Percentiles rank a stretch among this genome's conserved stretches.
These are phyloP conservation scores for Colletotrichum liriopes DNA, from an alignment of 2,329 filamentous ascomycete genomes.

Conservation along the genomic window DNA sequence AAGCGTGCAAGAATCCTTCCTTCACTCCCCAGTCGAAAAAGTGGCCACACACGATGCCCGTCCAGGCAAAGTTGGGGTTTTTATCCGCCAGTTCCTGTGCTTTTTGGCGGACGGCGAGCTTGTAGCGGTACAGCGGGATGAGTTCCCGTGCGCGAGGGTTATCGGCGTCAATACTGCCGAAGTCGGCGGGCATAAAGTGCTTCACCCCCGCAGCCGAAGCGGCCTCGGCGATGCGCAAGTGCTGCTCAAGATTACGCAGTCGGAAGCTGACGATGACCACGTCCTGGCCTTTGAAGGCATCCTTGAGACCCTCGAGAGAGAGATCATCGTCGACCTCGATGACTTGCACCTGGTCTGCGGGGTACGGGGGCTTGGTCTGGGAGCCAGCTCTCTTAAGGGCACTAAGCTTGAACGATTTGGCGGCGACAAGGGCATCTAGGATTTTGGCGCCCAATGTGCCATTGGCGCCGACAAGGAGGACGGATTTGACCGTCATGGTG, in stretches of 20 bases:
- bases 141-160: conserved; percentile 53
- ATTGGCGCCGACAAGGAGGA: conserved; percentile 57
- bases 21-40: conserved; percentile 60
- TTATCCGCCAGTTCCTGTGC: conserved; percentile 49
- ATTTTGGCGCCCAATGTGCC: conserved; percentile 55
- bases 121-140: conserved; percentile 54
- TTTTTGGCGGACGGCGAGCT: conserved; percentile 52
- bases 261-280: conserved; percentile 56
- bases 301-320: conserved; percentile 50
- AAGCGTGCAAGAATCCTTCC: conserved; percentile 55
- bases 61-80: conserved; percentile 52
- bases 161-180: conserved; percentile 57
- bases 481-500: conserved; percentile 52
- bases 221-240: conserved; percentile 55
- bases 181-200: conserved; percentile 59
- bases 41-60: conserved; percentile 57
- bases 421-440: conserved; percentile 50
- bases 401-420: conserved; percentile 51
- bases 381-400: conserved; percentile 54
- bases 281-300: conserved; percentile 53
- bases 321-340: conserved; percentile 52
- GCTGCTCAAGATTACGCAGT: conserved; percentile 48
- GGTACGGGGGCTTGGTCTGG: conserved; percentile 45
- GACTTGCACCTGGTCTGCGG: conserved; percentile 40
- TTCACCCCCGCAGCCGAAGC: conserved; percentile 54